Evolutionary conservation across 1,284 basidiomycete genomes (phyloP).

Genomic region (Apiotrichum akiyoshidainum): DNA sequence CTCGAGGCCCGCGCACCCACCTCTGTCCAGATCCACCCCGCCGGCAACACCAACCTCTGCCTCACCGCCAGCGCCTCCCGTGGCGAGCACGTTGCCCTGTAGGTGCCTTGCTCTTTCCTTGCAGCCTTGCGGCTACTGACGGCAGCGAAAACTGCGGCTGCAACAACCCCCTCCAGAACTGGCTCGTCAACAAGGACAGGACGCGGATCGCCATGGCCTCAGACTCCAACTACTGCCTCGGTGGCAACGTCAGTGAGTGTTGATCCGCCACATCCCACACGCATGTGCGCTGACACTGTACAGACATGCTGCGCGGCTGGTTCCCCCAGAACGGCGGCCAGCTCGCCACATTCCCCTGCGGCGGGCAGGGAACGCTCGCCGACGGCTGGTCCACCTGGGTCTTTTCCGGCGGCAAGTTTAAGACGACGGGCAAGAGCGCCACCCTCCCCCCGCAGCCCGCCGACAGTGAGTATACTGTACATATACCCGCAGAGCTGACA

Average conservation of each 20-base stretch:
- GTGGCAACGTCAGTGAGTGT: background rate
- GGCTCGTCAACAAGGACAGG: slow-evolving; percentile 6
- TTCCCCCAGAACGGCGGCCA: background rate
- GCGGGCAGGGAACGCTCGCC: background rate
- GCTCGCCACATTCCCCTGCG: background rate
- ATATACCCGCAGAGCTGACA: background rate
- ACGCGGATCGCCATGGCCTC: background rate
- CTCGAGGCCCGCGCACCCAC: background rate
- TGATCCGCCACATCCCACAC: too few relatives aligned
- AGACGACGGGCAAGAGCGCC: background rate
- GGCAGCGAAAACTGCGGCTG: slow-evolving; percentile 12
- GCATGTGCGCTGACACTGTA: too few relatives aligned
- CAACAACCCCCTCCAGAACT: slow-evolving; percentile 1
- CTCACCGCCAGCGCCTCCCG: slow-evolving; percentile 28
- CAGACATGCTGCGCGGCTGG: background rate
- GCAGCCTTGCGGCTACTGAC: background rate
- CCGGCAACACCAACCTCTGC: slow-evolving; percentile 32
- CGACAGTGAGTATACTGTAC: background rate
- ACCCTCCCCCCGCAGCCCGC: background rate
- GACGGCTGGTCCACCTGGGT: too few relatives aligned
- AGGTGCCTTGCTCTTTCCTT: too few relatives aligned
- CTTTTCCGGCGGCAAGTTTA: background rate
- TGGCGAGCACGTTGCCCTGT: slow-evolving; percentile 10
- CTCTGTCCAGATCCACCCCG: slow-evolving; percentile 29
- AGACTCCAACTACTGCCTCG: background rate